Evolutionary conservation across 2,329 filamentous ascomycete species (phyloP), one percentile per base, ranked within the genome.

Genomic region (Fusarium coicis): DNA sequence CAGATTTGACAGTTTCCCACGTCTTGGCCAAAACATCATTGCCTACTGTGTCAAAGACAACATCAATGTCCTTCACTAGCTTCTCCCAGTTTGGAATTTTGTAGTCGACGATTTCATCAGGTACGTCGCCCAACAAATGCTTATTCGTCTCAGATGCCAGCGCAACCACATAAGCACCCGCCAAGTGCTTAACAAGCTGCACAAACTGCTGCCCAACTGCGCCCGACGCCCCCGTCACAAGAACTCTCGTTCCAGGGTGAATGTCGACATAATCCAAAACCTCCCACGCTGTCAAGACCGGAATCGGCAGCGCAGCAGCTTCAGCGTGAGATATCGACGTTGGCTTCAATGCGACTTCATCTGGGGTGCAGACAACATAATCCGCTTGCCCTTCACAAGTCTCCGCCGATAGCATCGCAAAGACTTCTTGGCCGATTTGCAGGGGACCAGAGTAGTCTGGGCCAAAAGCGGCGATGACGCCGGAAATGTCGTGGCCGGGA

Each of bases 401-500:
- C 2, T 59, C 18, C 7, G 71, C 59, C 0, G 44, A 23, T 15
- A 74, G 32, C 12, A 68, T 10, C 0, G 59, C 59, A 26, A 42
- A 68, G 2, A 72, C 26, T 0, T 54, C 26, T 14, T 72, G 55
- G 0, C 67, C 71, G 0, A 74, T 1, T 3, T 15, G 5, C 0
- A 74, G 19, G 1, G 52, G 7, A 0, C 71, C 71, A 0, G 12
- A 18, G 2, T 74, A 74, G 2, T 39, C 14, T 3, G 71, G 58
- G 4, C 71, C 71, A 4, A 83, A 54, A 1, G 68, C 72, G 4
- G 59, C 66, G n/a, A 83, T 63, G 10, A 72, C 65, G 26, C 81
- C 81, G 6, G 81, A 82, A 23, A 83, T 64, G 32, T 83, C 81
- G 47, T 82, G 81, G 0, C 81, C 82, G 0, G 81, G 82, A 18